A percentile compares a stretch with the other conserved stretches of the same genome.
Evolutionary conservation across 176 grass and related monocot genomes (phyloP).

Genomic region (Ensete ventricosum): DNA sequence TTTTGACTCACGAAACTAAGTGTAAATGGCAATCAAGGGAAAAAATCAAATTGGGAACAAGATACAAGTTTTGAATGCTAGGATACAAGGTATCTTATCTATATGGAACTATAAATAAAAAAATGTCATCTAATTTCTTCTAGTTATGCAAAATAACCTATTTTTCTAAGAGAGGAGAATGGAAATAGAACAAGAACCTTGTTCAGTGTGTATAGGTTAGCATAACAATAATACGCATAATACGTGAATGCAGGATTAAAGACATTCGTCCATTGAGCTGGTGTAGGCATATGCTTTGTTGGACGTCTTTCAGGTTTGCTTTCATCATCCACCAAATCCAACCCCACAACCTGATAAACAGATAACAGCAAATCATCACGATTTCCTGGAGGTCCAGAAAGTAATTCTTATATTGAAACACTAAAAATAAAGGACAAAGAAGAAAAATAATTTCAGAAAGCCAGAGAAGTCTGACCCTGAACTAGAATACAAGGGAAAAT

Average conservation of each 20-base stretch:
- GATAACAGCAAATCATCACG: constrained; percentile 1
- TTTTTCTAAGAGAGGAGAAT: background rate
- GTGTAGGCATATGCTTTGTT: constrained; percentile 91
- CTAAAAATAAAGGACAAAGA: no score
- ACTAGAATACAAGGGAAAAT: no score
- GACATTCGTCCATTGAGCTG: constrained; percentile 81
- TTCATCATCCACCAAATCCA: constrained; percentile 99
- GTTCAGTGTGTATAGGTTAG: constrained; percentile 79
- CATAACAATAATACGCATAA: constrained; percentile 93
- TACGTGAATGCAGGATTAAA: constrained; percentile 93
- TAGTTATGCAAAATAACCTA: background rate
- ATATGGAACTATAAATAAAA: background rate
- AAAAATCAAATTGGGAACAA: background rate
- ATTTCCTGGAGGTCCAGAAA: background rate
- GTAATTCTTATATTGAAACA: no score
- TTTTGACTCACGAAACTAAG: constrained; percentile 73
- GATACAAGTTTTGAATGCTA: background rate
- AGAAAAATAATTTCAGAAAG: no score
- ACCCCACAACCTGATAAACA: constrained; percentile 64
- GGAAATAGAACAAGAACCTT: constrained; percentile 42
- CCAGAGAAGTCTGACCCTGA: no score
- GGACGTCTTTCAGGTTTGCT: constrained; percentile 94
- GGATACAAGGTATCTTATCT: background rate
- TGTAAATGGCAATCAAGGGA: constrained; percentile 22
- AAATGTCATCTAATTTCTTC: background rate